These are phyloP conservation scores for Colletotrichum falcatum DNA, from an alignment of 2,329 filamentous ascomycete species.

Conservation along the genomic window DNA sequence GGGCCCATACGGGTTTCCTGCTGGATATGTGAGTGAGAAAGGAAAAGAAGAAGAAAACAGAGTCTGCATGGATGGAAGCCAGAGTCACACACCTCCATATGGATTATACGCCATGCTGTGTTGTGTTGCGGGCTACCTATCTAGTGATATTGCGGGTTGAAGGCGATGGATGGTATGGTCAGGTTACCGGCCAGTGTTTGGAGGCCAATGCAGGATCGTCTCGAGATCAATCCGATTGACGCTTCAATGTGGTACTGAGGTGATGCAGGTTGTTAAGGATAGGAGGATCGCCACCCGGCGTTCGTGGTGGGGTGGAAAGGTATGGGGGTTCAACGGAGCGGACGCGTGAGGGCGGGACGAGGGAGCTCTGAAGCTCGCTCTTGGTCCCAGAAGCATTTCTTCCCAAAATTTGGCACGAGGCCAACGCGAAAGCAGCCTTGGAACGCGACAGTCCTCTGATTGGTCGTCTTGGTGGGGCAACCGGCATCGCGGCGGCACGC, in stretches of 20 bases:
- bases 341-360: conserved; percentile 3
- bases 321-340: neutral
- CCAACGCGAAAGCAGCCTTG: conserved; percentile 31
- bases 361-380: conserved; percentile 27
- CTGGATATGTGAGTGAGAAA: conserved; percentile 40
- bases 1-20: conserved; percentile 74
- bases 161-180: conserved; percentile 14
- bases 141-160: neutral
- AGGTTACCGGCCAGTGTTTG: neutral
- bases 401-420: conserved; percentile 40
- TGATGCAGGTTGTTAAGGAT: neutral
- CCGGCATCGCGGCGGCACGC: conserved; percentile 24
- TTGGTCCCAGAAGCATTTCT: conserved; percentile 22
- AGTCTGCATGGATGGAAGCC: conserved; percentile 38
- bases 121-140: neutral
- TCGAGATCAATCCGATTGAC: neutral
- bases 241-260: neutral
- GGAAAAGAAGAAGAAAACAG: too few relatives aligned
- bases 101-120: conserved; percentile 70
- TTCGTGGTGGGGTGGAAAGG: neutral
- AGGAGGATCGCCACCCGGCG: neutral
- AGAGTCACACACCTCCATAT: conserved; percentile 61
- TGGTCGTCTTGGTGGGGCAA: neutral
- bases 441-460: conserved; percentile 40
- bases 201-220: neutral